phyloP scores from a whole-genome alignment of 1,139 yeast species.

The Geotrichum klebahnii region DNA sequence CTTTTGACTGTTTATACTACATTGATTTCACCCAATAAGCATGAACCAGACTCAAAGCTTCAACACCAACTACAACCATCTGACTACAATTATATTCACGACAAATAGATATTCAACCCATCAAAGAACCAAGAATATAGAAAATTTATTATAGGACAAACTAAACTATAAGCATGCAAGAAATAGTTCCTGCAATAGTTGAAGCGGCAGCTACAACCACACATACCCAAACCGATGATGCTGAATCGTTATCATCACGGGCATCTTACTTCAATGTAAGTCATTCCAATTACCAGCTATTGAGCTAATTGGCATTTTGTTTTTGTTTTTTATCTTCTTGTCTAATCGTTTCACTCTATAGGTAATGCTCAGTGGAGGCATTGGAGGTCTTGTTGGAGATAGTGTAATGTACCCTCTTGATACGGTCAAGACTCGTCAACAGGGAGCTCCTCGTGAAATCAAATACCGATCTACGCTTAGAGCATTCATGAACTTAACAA shows the following conservation, averaged over 20 bases:
- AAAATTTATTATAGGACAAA: too few relatives aligned
- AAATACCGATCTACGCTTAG: slow-evolving; percentile 63
- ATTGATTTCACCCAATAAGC: neutral
- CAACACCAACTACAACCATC: too few relatives aligned
- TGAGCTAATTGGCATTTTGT: neutral
- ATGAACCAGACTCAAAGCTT: neutral
- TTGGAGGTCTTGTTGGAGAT: slow-evolving; percentile 94
- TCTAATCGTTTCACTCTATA: too few relatives aligned
- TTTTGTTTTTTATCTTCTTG: too few relatives aligned
- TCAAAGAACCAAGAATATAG: too few relatives aligned
- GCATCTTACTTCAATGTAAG: slow-evolving; percentile 21
- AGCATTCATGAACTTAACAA: slow-evolving; percentile 67
- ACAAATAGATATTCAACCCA: too few relatives aligned
- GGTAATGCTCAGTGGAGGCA: slow-evolving; percentile 65
- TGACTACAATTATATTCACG: too few relatives aligned
- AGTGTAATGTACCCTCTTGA: slow-evolving; percentile 91
- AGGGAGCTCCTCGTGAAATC: slow-evolving; percentile 68
- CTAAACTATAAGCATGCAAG: slow-evolving; percentile 6
- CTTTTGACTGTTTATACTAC: too few relatives aligned
- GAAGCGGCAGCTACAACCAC: neutral
- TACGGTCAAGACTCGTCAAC: slow-evolving; percentile 94
- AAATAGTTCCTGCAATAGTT: neutral
- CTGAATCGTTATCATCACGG: slow-evolving; percentile 20
- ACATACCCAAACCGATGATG: slow-evolving; percentile 14
- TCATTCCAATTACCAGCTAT: neutral